These are phyloP conservation scores for Linnemannia elongata DNA, from an alignment of 192 early-diverging fungal species.

Conservation along the genomic window DNA sequence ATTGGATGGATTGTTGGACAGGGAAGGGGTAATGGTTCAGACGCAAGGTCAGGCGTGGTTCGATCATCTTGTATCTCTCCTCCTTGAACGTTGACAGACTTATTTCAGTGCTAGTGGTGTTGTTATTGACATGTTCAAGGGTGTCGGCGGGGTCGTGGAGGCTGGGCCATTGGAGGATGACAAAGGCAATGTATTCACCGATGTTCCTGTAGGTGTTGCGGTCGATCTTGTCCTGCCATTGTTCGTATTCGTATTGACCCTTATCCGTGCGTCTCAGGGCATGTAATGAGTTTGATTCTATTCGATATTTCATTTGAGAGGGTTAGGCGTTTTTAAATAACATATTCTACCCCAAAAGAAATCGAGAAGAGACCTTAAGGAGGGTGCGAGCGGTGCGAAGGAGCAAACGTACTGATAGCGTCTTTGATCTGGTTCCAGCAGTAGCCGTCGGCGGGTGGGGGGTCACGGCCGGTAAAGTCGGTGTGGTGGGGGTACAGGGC, in stretches of 20 bases:
- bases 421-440: constrained; percentile 39
- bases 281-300: constrained; percentile 31
- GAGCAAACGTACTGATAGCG: constrained; percentile 24
- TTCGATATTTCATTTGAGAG: neutral
- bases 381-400: too few relatives aligned
- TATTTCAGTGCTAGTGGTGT: neutral
- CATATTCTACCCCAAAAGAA: too few relatives aligned
- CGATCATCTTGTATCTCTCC: constrained; percentile 11
- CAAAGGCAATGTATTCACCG: constrained; percentile 43
- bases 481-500: constrained; percentile 26
- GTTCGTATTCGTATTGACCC: constrained; percentile 52
- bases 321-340: too few relatives aligned
- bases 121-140: neutral
- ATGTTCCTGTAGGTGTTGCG: constrained; percentile 26
- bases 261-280: constrained; percentile 39
- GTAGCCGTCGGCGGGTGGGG: constrained; percentile 43
- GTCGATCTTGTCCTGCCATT: constrained; percentile 39
- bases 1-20: constrained; percentile 47
- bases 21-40: constrained; percentile 53
- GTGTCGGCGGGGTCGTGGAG: constrained; percentile 35
- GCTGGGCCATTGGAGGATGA: constrained; percentile 37
- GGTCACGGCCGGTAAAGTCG: constrained; percentile 32
- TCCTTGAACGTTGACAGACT: neutral
- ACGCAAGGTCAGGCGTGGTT: constrained; percentile 34
- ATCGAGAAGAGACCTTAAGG: too few relatives aligned